Evolutionary conservation across 345 rosid genomes (phyloP).

Genomic region (Ceriops tagal): DNA sequence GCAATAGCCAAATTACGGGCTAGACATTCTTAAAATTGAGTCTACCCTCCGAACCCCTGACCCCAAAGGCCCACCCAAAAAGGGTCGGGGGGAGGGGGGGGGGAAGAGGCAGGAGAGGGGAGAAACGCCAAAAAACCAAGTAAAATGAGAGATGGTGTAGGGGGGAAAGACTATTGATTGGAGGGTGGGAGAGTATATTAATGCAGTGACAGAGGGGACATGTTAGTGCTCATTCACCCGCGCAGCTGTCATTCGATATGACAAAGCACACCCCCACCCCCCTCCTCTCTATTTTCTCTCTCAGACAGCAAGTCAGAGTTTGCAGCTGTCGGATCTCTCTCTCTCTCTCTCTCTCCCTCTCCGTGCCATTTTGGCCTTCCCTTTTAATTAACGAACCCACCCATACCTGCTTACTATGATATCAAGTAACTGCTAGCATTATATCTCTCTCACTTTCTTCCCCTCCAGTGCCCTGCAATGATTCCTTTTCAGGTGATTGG

Average conservation of each 20-base stretch:
- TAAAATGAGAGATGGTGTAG: not conserved
- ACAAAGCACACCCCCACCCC: conserved; percentile 31
- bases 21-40: not conserved
- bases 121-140: conserved; percentile 6
- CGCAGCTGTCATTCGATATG: conserved; percentile 53
- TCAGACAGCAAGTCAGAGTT: conserved; percentile 50
- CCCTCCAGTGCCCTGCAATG: conserved; percentile 18
- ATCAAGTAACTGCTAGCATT: conserved; percentile 8
- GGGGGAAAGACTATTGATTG: conserved; percentile 14
- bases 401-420: too few relatives aligned
- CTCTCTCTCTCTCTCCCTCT: conserved; percentile 20
- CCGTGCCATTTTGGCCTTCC: conserved; percentile 4
- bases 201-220: conserved; percentile 54
- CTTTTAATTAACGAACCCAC: conserved; percentile 29
- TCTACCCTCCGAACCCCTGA: not conserved
- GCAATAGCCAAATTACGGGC: not conserved
- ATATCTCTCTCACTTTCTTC: conserved; percentile 21
- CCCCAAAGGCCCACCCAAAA: not conserved
- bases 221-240: conserved; percentile 34
- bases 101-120: too few relatives aligned
- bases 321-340: conserved; percentile 45
- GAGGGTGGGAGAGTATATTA: conserved; percentile 50
- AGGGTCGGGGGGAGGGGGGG: too few relatives aligned
- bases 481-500: conserved; percentile 13
- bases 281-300: conserved; percentile 18